Conservation (phyloP, 2,329 filamentous ascomycete species). For the Monosporascus ibericus region DNA sequence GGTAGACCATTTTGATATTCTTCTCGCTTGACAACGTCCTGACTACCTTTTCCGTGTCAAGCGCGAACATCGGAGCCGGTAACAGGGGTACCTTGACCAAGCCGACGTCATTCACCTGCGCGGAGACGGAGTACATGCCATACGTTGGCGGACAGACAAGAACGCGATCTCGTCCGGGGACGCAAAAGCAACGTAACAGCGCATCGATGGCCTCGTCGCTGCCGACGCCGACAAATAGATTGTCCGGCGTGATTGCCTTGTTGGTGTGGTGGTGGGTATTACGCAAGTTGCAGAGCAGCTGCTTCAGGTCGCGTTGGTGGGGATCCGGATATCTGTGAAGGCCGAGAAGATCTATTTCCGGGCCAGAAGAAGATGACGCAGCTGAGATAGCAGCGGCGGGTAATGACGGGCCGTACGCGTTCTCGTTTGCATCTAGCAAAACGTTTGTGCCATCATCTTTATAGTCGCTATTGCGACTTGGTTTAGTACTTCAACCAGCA, state of each 20-base stretch:
- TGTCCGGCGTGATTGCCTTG: slow-evolving; percentile 66
- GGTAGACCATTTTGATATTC: slow-evolving; percentile 80
- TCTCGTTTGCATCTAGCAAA: slow-evolving; percentile 96
- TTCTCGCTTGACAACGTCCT: slow-evolving; percentile 52
- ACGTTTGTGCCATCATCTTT: slow-evolving; percentile 96
- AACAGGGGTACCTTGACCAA: slow-evolving; percentile 83
- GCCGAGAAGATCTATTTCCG: slow-evolving; percentile 68
- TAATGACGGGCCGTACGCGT: slow-evolving; percentile 84
- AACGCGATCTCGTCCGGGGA: slow-evolving; percentile 81
- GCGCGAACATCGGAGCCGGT: slow-evolving; percentile 62
- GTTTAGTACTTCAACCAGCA: slow-evolving; percentile 17
- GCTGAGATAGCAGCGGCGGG: slow-evolving; percentile 43
- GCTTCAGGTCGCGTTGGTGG: slow-evolving; percentile 83
- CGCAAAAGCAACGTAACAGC: slow-evolving; percentile 87
- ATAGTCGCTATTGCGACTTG: slow-evolving; percentile 67
- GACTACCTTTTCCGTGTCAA: slow-evolving; percentile 66
- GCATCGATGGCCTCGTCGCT: slow-evolving; percentile 97
- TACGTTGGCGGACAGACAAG: slow-evolving; percentile 95
- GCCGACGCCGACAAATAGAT: slow-evolving; percentile 92
- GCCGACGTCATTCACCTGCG: slow-evolving; percentile 85
- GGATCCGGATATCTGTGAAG: slow-evolving; percentile 95
- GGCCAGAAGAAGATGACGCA: slow-evolving; percentile 30
- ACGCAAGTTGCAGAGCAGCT: slow-evolving; percentile 77
- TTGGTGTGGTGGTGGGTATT: slow-evolving; percentile 78
- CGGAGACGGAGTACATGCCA: slow-evolving; percentile 95